A percentile compares a stretch with the other conserved stretches of the same genome.
Conservation (phyloP, 305 asterid species). For the Fraxinus dipetala region DNA sequence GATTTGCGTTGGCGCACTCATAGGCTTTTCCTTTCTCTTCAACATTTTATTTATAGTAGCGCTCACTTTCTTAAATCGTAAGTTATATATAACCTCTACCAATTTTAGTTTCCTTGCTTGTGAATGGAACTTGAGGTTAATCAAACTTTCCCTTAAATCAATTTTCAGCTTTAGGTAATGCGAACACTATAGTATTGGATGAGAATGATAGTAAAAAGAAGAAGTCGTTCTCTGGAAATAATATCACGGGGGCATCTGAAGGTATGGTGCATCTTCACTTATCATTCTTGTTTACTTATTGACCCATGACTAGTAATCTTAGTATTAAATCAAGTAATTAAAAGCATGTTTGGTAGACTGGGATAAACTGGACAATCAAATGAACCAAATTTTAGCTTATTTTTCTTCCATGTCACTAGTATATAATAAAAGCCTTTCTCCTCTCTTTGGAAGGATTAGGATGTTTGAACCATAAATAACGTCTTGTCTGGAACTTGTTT, state of each 20-base stretch:
- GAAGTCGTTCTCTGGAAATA: constrained; percentile 11
- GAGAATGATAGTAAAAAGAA: constrained; percentile 26
- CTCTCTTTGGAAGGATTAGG: not conserved
- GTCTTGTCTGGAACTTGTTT: not conserved
- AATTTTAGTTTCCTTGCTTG: not conserved
- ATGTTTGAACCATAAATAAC: not conserved
- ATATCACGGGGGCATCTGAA: constrained; percentile 3
- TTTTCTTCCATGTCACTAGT: not conserved
- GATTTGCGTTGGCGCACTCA: constrained; percentile 36
- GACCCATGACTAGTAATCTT: not conserved
- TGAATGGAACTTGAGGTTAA: constrained; percentile 2
- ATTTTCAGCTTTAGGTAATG: constrained; percentile 34
- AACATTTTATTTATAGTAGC: constrained; percentile 36
- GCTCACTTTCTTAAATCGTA: constrained; percentile 43
- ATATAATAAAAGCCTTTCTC: not conserved
- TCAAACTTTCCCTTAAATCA: not conserved
- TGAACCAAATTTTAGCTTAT: not conserved
- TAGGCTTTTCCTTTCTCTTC: constrained; percentile 43
- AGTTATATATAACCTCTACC: not conserved
- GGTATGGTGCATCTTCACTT: constrained; percentile 16
- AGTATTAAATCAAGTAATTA: not conserved
- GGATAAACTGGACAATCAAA: not conserved
- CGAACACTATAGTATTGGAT: constrained; percentile 23
- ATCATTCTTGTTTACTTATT: not conserved
- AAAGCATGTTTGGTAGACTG: not conserved